Evolutionary conservation across 164 flowering plant species (phyloP).

Genomic region (Annona cherimola): DNA sequence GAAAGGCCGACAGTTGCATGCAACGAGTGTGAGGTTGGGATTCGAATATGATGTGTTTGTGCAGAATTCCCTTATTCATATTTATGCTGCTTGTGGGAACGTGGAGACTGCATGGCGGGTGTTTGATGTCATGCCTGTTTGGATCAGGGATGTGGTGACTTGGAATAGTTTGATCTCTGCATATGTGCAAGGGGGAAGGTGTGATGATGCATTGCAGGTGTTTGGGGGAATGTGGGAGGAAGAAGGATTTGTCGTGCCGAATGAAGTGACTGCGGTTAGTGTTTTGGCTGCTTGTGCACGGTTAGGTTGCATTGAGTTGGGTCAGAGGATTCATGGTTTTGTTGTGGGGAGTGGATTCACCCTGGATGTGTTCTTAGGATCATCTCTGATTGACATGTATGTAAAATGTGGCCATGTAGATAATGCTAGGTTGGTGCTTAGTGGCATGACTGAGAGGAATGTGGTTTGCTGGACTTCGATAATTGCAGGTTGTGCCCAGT

Average conservation of each 20-base stretch:
- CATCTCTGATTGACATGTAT: slow-evolving; percentile 28
- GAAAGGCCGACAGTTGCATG: slow-evolving; percentile 24
- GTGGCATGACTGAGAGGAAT: slow-evolving; percentile 21
- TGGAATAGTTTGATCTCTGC: slow-evolving; percentile 36
- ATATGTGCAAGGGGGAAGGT: slow-evolving; percentile 14
- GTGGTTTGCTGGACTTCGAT: slow-evolving; percentile 31
- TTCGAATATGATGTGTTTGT: slow-evolving; percentile 25
- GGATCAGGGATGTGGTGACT: slow-evolving; percentile 23
- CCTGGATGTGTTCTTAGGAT: slow-evolving; percentile 20
- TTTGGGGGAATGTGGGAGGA: slow-evolving; percentile 16
- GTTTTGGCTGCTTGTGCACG: slow-evolving; percentile 27
- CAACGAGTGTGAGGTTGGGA: slow-evolving; percentile 15
- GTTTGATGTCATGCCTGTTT: slow-evolving; percentile 19
- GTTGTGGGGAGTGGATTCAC: slow-evolving; percentile 13
- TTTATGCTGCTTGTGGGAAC: slow-evolving; percentile 19
- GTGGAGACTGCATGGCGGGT: slow-evolving; percentile 16
- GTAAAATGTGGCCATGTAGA: slow-evolving; percentile 23
- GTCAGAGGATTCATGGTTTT: slow-evolving; percentile 25
- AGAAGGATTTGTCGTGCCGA: slow-evolving; percentile 9
- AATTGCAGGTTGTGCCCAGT: slow-evolving; percentile 28
- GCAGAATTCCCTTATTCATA: slow-evolving; percentile 27
- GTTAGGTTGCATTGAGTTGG: slow-evolving; percentile 14
- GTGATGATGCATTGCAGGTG: slow-evolving; percentile 18
- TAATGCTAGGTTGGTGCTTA: slow-evolving; percentile 20
- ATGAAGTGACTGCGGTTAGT: slow-evolving; percentile 22